phyloP scores from a whole-genome alignment of 192 early-diverging fungal species.

The Backusella mclennaniae region DNA sequence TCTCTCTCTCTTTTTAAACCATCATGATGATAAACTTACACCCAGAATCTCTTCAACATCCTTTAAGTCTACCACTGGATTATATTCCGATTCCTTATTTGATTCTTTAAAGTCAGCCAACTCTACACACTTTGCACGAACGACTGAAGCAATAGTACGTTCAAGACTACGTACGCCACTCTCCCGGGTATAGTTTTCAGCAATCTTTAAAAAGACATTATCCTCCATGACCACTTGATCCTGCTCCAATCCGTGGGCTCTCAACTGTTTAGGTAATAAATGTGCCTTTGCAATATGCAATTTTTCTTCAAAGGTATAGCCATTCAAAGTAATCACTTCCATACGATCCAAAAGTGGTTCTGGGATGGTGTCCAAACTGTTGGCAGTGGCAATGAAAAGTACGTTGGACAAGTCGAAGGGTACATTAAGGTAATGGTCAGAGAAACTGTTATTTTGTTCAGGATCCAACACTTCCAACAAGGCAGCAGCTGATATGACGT shows the following conservation, averaged over 20 bases:
- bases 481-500: conserved; percentile 54
- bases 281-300: conserved; percentile 71
- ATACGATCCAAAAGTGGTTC: conserved; percentile 81
- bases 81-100: conserved; percentile 35
- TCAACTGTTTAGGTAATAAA: conserved; percentile 72
- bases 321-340: conserved; percentile 75
- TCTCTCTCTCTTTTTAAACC: neutral
- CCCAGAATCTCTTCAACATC: conserved; percentile 72
- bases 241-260: conserved; percentile 56
- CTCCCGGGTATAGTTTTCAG: conserved; percentile 77
- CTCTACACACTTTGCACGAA: conserved; percentile 67
- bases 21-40: conserved; percentile 28
- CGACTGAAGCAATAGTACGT: conserved; percentile 68
- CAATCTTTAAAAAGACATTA: conserved; percentile 58
- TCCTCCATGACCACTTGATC: conserved; percentile 52
- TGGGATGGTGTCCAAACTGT: conserved; percentile 77
- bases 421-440: conserved; percentile 81
- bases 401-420: conserved; percentile 63
- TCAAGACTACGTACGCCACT: conserved; percentile 79
- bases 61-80: conserved; percentile 40
- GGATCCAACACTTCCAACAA: conserved; percentile 85
- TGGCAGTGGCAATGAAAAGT: conserved; percentile 85
- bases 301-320: conserved; percentile 86
- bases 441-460: conserved; percentile 82
- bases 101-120: conserved; percentile 59